A percentile compares a stretch with the other conserved stretches of the same genome.
phyloP scores from a whole-genome alignment of 768 basidiomycete genomes.

The Suillus tomentosus region DNA sequence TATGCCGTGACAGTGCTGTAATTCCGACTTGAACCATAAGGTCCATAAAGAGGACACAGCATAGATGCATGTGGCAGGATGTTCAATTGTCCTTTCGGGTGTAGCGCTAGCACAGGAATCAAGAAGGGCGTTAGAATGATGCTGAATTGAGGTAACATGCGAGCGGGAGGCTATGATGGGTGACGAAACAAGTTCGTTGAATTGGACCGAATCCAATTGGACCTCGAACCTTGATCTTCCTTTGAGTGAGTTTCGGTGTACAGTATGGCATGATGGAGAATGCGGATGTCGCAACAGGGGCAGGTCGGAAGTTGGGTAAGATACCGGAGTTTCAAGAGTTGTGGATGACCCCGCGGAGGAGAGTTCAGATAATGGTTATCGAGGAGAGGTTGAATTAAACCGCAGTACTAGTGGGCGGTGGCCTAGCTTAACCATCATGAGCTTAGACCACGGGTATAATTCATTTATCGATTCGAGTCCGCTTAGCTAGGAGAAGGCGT shows the following conservation, averaged over 20 bases:
- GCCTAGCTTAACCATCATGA: neutral
- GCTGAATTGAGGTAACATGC: neutral
- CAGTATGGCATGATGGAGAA: neutral
- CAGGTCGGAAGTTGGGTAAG: neutral
- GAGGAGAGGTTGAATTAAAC: neutral
- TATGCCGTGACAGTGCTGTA: slow-evolving; percentile 6
- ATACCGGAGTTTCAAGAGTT: neutral
- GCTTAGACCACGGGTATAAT: slow-evolving; percentile 1
- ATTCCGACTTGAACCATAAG: slow-evolving; percentile 1
- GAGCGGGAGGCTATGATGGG: slow-evolving; percentile 6
- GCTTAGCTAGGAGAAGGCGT: too few species aligned
- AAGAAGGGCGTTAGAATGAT: neutral
- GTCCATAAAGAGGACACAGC: slow-evolving; percentile 2
- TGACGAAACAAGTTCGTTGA: neutral
- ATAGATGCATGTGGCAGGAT: neutral
- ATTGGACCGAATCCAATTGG: neutral
- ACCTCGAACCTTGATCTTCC: slow-evolving; percentile 1
- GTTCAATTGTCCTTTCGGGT: slow-evolving; percentile 5
- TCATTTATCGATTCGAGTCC: neutral
- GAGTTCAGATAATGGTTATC: neutral
- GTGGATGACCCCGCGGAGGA: neutral
- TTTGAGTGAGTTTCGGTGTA: neutral
- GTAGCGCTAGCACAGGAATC: slow-evolving; percentile 7
- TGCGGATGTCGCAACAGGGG: slow-evolving; percentile 2
- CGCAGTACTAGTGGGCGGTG: neutral